Conservation (phyloP, 1,284 basidiomycete species). For the Crepidotus sp. region DNA sequence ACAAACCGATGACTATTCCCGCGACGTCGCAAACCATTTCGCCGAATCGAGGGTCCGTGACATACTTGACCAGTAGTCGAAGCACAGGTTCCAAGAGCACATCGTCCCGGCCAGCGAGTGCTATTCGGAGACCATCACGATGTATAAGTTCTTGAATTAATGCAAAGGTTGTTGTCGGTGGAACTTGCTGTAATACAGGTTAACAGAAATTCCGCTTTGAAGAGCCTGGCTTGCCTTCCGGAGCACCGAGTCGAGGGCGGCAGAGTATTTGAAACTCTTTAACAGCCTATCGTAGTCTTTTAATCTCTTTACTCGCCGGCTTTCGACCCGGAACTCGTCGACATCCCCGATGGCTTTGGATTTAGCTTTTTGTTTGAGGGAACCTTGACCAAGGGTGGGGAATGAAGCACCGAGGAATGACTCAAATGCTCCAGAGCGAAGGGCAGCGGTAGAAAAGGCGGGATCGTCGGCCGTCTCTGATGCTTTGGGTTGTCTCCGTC, state of each 20-base stretch:
- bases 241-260: conserved; percentile 86
- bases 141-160: conserved; percentile 91
- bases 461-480: conserved; percentile 45
- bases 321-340: conserved; percentile 72
- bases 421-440: conserved; percentile 60
- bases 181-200: conserved; percentile 47
- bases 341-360: conserved; percentile 32
- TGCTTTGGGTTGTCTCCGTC: conserved; percentile 72
- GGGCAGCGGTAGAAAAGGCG: conserved; percentile 33
- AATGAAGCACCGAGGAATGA: conserved; percentile 60
- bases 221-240: conserved; percentile 51
- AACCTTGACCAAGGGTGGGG: conserved; percentile 47
- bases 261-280: conserved; percentile 91
- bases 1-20: conserved; percentile 75
- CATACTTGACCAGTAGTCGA: conserved; percentile 75
- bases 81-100: conserved; percentile 90
- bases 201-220: not conserved
- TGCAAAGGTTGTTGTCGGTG: conserved; percentile 82
- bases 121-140: conserved; percentile 81
- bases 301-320: conserved; percentile 62
- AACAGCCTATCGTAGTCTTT: conserved; percentile 86
- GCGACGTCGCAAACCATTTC: conserved; percentile 82
- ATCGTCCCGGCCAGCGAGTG: conserved; percentile 88
- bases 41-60: conserved; percentile 87
- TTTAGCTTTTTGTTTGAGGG: conserved; percentile 25